phyloP scores from a whole-genome alignment of 2,329 filamentous ascomycete genomes.

The Diaporthe batatas region DNA sequence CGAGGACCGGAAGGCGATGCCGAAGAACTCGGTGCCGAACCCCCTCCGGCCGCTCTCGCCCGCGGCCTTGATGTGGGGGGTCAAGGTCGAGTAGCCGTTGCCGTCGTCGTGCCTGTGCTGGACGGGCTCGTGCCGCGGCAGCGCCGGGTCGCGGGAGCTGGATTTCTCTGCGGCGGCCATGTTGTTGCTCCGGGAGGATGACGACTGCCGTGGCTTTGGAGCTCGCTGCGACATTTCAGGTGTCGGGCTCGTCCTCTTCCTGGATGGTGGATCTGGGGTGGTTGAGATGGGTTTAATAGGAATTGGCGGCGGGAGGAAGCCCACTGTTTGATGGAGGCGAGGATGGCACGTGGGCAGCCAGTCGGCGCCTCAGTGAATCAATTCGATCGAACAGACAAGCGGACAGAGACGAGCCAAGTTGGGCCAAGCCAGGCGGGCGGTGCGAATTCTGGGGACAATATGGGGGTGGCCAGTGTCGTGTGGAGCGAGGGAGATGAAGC shows the following conservation, averaged over 20 bases:
- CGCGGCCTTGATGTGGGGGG: slow-evolving; percentile 50
- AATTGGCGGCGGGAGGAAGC: background rate
- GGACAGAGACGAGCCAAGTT: slow-evolving; percentile 6
- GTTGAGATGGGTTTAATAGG: slow-evolving; percentile 8
- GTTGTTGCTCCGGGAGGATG: slow-evolving; percentile 19
- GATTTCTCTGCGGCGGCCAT: slow-evolving; percentile 39
- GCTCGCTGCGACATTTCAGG: background rate
- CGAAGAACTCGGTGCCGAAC: slow-evolving; percentile 72
- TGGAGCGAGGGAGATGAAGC: slow-evolving; percentile 26
- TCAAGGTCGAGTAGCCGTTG: slow-evolving; percentile 41
- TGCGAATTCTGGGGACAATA: slow-evolving; percentile 20
- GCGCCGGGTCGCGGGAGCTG: slow-evolving; percentile 45
- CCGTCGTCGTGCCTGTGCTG: slow-evolving; percentile 41
- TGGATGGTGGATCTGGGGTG: background rate
- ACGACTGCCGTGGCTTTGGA: slow-evolving; percentile 25
- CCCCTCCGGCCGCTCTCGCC: slow-evolving; percentile 79
- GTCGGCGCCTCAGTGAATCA: slow-evolving; percentile 9
- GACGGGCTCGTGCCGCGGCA: slow-evolving; percentile 46
- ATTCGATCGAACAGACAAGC: slow-evolving; percentile 3
- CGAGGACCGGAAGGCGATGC: slow-evolving; percentile 73
- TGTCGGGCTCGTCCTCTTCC: background rate
- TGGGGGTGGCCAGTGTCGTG: slow-evolving; percentile 10
- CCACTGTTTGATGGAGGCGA: background rate
- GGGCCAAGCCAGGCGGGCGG: slow-evolving; percentile 13
- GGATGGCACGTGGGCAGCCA: background rate